Evolutionary conservation across 139 green algal species (phyloP), one percentile per base, ranked within the genome.

Genomic region (Auxenochlorella protothecoides): DNA sequence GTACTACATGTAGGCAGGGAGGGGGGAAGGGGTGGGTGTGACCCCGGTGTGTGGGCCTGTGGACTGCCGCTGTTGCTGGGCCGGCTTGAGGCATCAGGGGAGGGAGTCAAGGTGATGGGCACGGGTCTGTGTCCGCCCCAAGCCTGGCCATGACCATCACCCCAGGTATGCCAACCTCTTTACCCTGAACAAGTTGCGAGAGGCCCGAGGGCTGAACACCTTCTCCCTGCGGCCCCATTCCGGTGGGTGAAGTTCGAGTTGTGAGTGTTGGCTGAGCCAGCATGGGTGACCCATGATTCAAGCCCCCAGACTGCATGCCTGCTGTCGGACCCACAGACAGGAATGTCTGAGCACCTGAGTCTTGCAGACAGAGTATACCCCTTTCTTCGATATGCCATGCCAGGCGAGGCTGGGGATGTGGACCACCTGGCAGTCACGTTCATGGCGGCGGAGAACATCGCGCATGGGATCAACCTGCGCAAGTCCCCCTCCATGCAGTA

Each of bases 391-490:
- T 44, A 1, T 44, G 27, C 27, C 27, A 44, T 44, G 27, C 27
- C 79, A 86, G 88, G 86, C 61, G 93, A 98, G 88, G 95, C 95
- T 15, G 95, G 95, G 5, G 95, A 99, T 76, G 76, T 97, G 13
- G 95, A 99, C 83, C 95, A 99, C 82, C 80, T 99, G 70, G 93
- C 86, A 62, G 79, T 85, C 3, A 81, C 89, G 5, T 97, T 98
- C 76, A 85, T 99, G 83, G 73, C 95, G 75, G 87, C 86, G 53
- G 85, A 99, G 78, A 97, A 98, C 85, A 98, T 99, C 72, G 89
- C 94, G 52, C 95, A 99, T 83, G 93, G 95, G 74, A 98, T 98
- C 89, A 98, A 97, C 85, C 88, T 99, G 77, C 89, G 94, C 75
- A 98, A 97, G 84, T 87, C 71, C 9, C 92, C 91, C 13, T 83